Evolutionary conservation across 2,329 filamentous ascomycete species (phyloP).

Genomic region (Aspergillus clavatus): DNA sequence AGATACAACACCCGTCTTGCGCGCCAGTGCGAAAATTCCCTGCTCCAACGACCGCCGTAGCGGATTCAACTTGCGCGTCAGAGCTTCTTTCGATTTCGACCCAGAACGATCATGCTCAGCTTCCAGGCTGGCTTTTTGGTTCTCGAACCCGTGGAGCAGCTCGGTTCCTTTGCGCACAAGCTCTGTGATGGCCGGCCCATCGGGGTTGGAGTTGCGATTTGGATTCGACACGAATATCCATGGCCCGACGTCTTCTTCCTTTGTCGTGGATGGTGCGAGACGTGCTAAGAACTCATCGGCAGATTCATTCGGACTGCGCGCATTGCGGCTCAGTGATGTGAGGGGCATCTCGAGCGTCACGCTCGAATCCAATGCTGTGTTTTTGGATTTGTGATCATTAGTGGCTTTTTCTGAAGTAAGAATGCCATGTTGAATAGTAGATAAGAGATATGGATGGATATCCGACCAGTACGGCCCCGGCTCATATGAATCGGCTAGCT

Average conservation of each 20-base stretch:
- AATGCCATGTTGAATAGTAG: slow-evolving; percentile 28
- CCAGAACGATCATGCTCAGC: slow-evolving; percentile 44
- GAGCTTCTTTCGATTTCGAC: slow-evolving; percentile 28
- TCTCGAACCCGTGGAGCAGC: slow-evolving; percentile 49
- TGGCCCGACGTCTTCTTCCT: slow-evolving; percentile 41
- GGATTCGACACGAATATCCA: slow-evolving; percentile 76
- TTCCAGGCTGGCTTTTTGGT: slow-evolving; percentile 47
- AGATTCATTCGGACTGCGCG: slow-evolving; percentile 49
- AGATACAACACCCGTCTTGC: slow-evolving; percentile 52
- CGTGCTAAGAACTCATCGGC: slow-evolving; percentile 62
- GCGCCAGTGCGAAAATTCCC: slow-evolving; percentile 59
- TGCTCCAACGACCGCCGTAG: slow-evolving; percentile 43
- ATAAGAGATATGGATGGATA: slow-evolving; percentile 27
- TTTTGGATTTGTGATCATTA: too few relatives aligned
- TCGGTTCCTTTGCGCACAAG: slow-evolving; percentile 53
- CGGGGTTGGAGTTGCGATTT: slow-evolving; percentile 32
- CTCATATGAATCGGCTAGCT: slow-evolving; percentile 50
- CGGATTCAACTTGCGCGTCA: slow-evolving; percentile 38
- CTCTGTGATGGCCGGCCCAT: slow-evolving; percentile 42
- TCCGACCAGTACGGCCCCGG: slow-evolving; percentile 47
- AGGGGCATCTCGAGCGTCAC: not conserved
- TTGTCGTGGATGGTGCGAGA: slow-evolving; percentile 62
- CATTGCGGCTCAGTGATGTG: slow-evolving; percentile 8
- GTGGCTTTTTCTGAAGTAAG: slow-evolving; percentile 1
- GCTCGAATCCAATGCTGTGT: slow-evolving; percentile 3